Conservation (phyloP, 2,329 filamentous ascomycete species). For the Thielaviopsis euricoi region DNA sequence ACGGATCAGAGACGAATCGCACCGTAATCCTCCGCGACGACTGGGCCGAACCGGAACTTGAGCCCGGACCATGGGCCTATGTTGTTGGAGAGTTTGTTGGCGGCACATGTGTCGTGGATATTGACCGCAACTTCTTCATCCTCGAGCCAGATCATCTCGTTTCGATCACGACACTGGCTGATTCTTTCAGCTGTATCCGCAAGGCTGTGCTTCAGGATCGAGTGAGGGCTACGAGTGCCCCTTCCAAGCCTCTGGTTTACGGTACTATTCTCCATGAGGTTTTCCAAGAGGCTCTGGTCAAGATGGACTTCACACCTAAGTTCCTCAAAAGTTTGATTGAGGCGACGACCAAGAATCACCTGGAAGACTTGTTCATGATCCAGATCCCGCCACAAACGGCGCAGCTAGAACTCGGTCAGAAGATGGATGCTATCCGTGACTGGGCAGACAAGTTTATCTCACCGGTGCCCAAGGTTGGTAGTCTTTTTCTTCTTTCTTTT, state of each 20-base stretch:
- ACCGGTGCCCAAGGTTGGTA: conserved; percentile 45
- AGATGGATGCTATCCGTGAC: conserved; percentile 61
- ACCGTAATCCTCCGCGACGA: conserved; percentile 66
- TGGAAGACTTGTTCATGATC: conserved; percentile 83
- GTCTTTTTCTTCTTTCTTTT: background rate
- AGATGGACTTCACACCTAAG: conserved; percentile 59
- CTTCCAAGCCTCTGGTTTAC: conserved; percentile 70
- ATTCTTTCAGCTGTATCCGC: conserved; percentile 82
- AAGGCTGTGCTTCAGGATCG: conserved; percentile 88
- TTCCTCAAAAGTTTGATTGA: conserved; percentile 55
- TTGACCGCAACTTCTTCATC: conserved; percentile 69
- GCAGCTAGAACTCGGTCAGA: conserved; percentile 63
- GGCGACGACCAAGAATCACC: conserved; percentile 53
- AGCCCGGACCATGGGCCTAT: conserved; percentile 63
- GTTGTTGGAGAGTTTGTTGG: conserved; percentile 62
- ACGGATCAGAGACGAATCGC: conserved; percentile 48
- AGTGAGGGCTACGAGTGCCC: conserved; percentile 74
- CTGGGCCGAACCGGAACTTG: conserved; percentile 71
- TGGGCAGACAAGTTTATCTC: conserved; percentile 78
- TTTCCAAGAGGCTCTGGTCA: conserved; percentile 77
- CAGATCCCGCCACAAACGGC: conserved; percentile 58
- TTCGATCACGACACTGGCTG: conserved; percentile 88
- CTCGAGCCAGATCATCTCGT: conserved; percentile 91
- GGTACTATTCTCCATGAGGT: conserved; percentile 89
- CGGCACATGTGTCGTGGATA: conserved; percentile 68